Evolutionary conservation across 805 yeast genomes (phyloP), one percentile per base, ranked within the genome.

Genomic region (Scheffersomyces coipomensis): DNA sequence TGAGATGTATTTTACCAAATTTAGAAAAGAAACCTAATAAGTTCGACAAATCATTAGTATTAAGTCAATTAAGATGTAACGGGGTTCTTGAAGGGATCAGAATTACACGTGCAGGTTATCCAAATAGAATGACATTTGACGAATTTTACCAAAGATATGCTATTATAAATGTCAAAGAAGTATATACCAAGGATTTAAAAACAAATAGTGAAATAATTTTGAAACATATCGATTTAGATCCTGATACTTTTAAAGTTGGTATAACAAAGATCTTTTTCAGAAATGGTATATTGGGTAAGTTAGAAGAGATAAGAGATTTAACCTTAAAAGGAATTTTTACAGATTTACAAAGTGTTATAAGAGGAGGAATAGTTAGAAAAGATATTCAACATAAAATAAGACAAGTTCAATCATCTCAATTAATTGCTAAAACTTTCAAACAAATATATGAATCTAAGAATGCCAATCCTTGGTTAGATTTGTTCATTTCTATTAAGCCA

Each of bases 61-160:
- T 93, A 33, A 91, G 86, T 37, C 99, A 93, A 64, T 71, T 93
- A 45, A 74, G 97, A 46, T 93, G 98, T 56, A 93, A 93, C 56
- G 99, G 99, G 76, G 99, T 93, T 12, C 66, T 93, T 37, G 99
- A 93, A 70, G 99, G 99, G 45, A 93, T 93, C 22, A 76, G 99
- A 61, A 93, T 93, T 43, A 96, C 98, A 0, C 77, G 99, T 47
- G 88, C 96, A 7, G 99, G 99, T 2, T 93, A 85, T 60, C 99
- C 99, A 4, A 93, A 93, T 61, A 78, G 97, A 48, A 79, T 91
- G 56, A 78, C 82, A 21, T 91, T 90, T 60, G 78, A 81, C 33
- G 91, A 88, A 34, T 93, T 93, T 64, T 78, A 76, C 37, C 73
- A 69, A 27, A 74, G 96, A 38, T 93, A 93, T 58, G 76, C 77